A percentile compares a stretch with the other conserved stretches of the same genome.
phyloP scores from a whole-genome alignment of 2,329 filamentous ascomycete genomes.

The Colletotrichum sp. region DNA sequence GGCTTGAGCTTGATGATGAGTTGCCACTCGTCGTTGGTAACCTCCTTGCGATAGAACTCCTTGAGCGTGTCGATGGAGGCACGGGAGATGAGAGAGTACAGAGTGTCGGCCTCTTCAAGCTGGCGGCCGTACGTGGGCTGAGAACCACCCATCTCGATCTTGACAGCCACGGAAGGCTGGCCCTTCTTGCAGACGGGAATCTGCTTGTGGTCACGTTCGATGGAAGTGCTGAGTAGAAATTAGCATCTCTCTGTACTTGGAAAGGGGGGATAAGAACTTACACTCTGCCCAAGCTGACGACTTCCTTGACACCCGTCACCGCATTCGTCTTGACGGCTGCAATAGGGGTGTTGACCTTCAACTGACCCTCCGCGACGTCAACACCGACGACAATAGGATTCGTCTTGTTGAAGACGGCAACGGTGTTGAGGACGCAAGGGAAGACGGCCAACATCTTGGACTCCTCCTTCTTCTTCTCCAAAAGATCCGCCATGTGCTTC shows the following conservation, averaged over 20 bases:
- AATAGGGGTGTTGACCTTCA: conserved; percentile 88
- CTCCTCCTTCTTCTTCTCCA: conserved; percentile 94
- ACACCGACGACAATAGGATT: conserved; percentile 93
- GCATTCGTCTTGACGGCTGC: conserved; percentile 84
- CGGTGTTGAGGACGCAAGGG: conserved; percentile 87
- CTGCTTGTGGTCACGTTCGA: conserved; percentile 97
- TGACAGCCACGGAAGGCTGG: conserved; percentile 95
- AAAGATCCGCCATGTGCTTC: conserved; percentile 86
- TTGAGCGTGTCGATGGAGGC: conserved; percentile 93
- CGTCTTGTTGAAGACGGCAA: conserved; percentile 99
- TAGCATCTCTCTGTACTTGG: conserved; percentile 15
- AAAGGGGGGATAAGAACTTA: conserved; percentile 55
- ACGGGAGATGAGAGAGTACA: conserved; percentile 89
- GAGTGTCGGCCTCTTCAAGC: conserved; percentile 85
- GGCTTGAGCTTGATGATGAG: conserved; percentile 96
- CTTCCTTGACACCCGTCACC: conserved; percentile 80
- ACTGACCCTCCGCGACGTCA: conserved; percentile 89
- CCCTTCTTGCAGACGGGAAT: conserved; percentile 92
- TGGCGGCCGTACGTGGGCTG: conserved; percentile 96
- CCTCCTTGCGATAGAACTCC: conserved; percentile 90
- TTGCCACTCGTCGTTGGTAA: conserved; percentile 91
- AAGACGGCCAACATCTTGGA: conserved; percentile 95
- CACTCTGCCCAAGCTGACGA: conserved; percentile 89
- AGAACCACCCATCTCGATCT: conserved; percentile 91
- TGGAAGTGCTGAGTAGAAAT: conserved; percentile 72